Percentiles rank a stretch among this genome's conserved stretches.
These are phyloP conservation scores for Diaporthe aspalathi DNA, from an alignment of 2,329 filamentous ascomycete genomes.

Conservation along the genomic window DNA sequence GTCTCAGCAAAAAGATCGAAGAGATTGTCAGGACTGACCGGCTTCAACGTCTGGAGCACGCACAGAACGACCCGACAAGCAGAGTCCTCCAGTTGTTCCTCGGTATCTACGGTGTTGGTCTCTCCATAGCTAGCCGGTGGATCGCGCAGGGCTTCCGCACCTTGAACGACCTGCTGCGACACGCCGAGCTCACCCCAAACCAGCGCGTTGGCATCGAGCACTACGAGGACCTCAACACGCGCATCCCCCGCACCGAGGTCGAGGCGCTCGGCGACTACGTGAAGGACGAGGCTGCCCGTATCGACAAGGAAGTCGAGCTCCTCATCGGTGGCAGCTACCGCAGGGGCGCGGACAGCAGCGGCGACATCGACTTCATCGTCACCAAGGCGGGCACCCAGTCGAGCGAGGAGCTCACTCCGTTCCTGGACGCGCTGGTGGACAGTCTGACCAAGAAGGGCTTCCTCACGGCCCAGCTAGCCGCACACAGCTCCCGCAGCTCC, in stretches of 20 bases:
- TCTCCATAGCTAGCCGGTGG: slow-evolving; percentile 78
- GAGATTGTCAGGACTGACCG: slow-evolving; percentile 83
- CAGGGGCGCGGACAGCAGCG: slow-evolving; percentile 77
- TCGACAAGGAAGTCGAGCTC: slow-evolving; percentile 75
- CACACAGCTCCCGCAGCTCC: slow-evolving; percentile 48
- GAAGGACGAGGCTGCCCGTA: slow-evolving; percentile 62
- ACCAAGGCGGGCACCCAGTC: slow-evolving; percentile 71
- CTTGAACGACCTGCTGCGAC: slow-evolving; percentile 74
- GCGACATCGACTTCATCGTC: slow-evolving; percentile 88
- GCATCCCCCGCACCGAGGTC: slow-evolving; percentile 84
- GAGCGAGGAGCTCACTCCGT: slow-evolving; percentile 66
- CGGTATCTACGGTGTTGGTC: slow-evolving; percentile 82
- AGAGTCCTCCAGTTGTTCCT: slow-evolving; percentile 76
- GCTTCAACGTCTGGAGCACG: slow-evolving; percentile 78
- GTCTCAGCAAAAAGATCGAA: slow-evolving; percentile 86
- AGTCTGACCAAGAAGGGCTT: slow-evolving; percentile 71
- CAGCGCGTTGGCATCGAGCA: slow-evolving; percentile 83
- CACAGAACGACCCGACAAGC: slow-evolving; percentile 74
- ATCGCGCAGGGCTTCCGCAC: slow-evolving; percentile 79
- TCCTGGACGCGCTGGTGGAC: slow-evolving; percentile 73
- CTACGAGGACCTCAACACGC: slow-evolving; percentile 80
- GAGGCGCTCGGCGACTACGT: slow-evolving; percentile 76
- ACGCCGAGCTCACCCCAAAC: slow-evolving; percentile 73
- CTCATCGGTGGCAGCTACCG: slow-evolving; percentile 89
- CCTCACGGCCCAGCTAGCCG: slow-evolving; percentile 76